Evolutionary conservation across 1,139 yeast species (phyloP).

Genomic region (Schwanniomyces etchellsii): DNA sequence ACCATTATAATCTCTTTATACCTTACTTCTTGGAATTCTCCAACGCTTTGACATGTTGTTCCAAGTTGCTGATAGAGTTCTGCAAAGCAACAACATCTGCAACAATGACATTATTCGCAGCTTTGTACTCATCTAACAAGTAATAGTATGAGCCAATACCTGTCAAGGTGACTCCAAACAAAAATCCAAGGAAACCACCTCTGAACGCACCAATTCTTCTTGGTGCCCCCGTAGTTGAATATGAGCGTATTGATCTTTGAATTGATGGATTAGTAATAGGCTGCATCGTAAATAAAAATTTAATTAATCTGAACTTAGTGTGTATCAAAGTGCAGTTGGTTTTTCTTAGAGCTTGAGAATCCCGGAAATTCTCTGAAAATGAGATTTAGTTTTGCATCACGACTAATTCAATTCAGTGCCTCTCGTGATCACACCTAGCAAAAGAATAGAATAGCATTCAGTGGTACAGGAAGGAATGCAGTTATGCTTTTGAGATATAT

Average conservation of each 20-base stretch:
- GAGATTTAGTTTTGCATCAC: too few species aligned
- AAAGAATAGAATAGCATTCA: too few species aligned
- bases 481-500: too few species aligned
- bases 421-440: too few species aligned
- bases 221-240: conserved; percentile 25
- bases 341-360: too few species aligned
- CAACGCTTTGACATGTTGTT: conserved; percentile 54
- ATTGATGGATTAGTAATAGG: conserved; percentile 17
- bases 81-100: conserved; percentile 72
- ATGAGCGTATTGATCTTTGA: conserved; percentile 21
- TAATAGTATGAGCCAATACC: conserved; percentile 76
- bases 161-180: conserved; percentile 69
- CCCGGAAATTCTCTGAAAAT: too few species aligned
- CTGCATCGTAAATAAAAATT: too few species aligned
- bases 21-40: conserved; percentile 24
- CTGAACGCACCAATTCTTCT: conserved; percentile 54
- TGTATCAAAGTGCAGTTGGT: too few species aligned
- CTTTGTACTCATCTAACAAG: conserved; percentile 70
- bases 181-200: conserved; percentile 71
- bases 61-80: conserved; percentile 61
- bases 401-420: too few species aligned
- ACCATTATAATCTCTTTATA: too few species aligned
- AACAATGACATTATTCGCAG: conserved; percentile 65
- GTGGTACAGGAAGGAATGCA: too few species aligned
- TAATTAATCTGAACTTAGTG: too few species aligned